phyloP scores from a whole-genome alignment of 805 yeast genomes.

The Candida easanensis region DNA sequence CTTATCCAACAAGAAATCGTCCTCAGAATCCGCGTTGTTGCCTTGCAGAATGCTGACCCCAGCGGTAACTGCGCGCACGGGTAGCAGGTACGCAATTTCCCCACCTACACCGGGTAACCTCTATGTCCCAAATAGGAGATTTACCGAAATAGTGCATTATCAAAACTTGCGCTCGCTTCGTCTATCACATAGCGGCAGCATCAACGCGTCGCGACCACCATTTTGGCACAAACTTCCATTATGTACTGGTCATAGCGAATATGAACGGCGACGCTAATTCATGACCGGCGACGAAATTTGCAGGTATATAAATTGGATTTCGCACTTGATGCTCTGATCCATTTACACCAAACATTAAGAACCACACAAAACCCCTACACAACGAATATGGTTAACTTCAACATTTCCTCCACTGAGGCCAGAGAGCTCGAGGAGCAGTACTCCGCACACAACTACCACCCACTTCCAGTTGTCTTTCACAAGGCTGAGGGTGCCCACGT shows the following conservation, averaged over 20 bases:
- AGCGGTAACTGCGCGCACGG: too few species aligned
- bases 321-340: background rate
- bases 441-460: constrained; percentile 97
- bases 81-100: background rate
- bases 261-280: constrained; percentile 9
- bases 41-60: background rate
- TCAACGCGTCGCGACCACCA: constrained; percentile 7
- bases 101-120: constrained; percentile 1
- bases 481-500: constrained; percentile 88
- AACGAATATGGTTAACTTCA: constrained; percentile 32
- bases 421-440: constrained; percentile 67
- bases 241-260: constrained; percentile 27
- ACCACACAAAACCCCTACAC: too few species aligned
- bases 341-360: background rate
- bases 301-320: constrained; percentile 1
- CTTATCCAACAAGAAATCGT: background rate
- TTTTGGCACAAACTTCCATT: constrained; percentile 17
- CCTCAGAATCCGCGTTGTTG: background rate
- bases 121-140: background rate
- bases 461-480: constrained; percentile 90
- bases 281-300: background rate
- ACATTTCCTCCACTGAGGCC: constrained; percentile 63
- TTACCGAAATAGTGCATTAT: background rate
- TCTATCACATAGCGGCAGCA: constrained; percentile 25
- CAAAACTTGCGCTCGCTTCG: constrained; percentile 19